Evolutionary conservation across 2,329 filamentous ascomycete genomes (phyloP), one percentile per base, ranked within the genome.

Genomic region (Corinectria fuckeliana): DNA sequence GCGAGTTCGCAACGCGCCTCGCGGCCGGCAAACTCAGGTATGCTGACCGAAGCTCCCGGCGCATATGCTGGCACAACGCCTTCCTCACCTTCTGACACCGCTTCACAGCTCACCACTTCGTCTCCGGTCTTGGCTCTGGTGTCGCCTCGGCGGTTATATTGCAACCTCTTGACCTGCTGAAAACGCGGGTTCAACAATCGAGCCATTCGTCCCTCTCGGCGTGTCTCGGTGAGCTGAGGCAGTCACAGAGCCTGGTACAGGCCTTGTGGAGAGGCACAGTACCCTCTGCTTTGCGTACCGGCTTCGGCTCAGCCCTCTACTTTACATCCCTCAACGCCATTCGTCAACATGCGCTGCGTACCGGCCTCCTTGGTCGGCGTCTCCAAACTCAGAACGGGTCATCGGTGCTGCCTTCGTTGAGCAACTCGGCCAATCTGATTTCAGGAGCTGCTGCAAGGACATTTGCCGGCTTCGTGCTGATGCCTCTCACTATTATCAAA

Each of bases 401-500:
- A 2, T 94, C 91, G 4, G 88, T 88, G 2, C 82, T 97, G 10
- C 92, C 93, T 0, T 91, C 91, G 66, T 84, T 98, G 44, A 91
- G 90, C 62, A 92, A 95, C 72, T 86, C 89, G 3, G 91, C 90
- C 50, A 99, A 99, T 71, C 82, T 99, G 18, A 79, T 91, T 11
- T 93, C 94, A 0, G 95, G 95, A 9, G 93, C 93, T 6, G 82
- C 88, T 16, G 93, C 95, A 21, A 85, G 95, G 52, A 93, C 92
- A 1, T 88, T 91, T 51, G 94, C 94, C 0, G 95, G 95, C 34
- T 91, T 97, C 71, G 79, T 96, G 44, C 87, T 98, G 78, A 98
- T 97, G 91, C 95, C 95, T 1, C 86, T 98, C 61, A 99, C 95
- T 1, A 90, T 99, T 42, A 89, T 99, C 71, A 99, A 99, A 74